Conservation (phyloP, 2,329 filamentous ascomycete species). For the Fusarium sp. region DNA sequence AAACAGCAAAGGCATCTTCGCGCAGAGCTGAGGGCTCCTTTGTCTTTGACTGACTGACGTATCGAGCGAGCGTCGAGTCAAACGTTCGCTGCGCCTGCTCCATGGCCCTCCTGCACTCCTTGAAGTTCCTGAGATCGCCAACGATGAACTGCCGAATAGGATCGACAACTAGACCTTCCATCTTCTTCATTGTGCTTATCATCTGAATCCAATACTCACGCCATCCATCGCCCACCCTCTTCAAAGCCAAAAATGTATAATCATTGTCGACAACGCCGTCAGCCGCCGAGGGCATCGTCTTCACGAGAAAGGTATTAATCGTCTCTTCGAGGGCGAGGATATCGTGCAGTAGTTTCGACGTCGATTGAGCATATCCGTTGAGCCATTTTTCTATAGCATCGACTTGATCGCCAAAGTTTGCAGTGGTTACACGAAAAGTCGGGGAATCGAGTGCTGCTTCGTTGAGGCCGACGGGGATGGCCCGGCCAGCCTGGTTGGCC, state of each 20-base stretch:
- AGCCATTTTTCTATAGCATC: constrained; percentile 95
- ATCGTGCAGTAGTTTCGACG: constrained; percentile 66
- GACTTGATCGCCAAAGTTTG: constrained; percentile 91
- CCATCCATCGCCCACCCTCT: constrained; percentile 84
- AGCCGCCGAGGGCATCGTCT: constrained; percentile 79
- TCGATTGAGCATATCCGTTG: constrained; percentile 65
- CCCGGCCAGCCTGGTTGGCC: constrained; percentile 36
- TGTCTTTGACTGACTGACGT: constrained; percentile 85
- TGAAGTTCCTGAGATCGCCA: constrained; percentile 85
- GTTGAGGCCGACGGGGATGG: constrained; percentile 82
- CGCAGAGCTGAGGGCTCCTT: constrained; percentile 92
- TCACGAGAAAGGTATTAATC: constrained; percentile 79
- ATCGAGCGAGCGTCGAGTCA: constrained; percentile 83
- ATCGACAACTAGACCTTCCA: constrained; percentile 81
- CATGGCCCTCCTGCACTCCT: constrained; percentile 79
- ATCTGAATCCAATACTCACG: constrained; percentile 88
- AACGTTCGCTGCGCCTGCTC: constrained; percentile 86
- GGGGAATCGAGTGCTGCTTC: constrained; percentile 97
- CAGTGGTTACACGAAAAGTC: constrained; percentile 86
- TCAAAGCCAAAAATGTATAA: constrained; percentile 89
- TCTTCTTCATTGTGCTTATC: constrained; percentile 77
- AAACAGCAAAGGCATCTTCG: constrained; percentile 95
- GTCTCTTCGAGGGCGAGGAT: constrained; percentile 80
- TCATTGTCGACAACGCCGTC: constrained; percentile 94
- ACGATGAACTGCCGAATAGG: constrained; percentile 82